Percentiles rank a stretch among this genome's conserved stretches.
Conservation (phyloP, 2,329 filamentous ascomycete species). For the Polychaeton citri region DNA sequence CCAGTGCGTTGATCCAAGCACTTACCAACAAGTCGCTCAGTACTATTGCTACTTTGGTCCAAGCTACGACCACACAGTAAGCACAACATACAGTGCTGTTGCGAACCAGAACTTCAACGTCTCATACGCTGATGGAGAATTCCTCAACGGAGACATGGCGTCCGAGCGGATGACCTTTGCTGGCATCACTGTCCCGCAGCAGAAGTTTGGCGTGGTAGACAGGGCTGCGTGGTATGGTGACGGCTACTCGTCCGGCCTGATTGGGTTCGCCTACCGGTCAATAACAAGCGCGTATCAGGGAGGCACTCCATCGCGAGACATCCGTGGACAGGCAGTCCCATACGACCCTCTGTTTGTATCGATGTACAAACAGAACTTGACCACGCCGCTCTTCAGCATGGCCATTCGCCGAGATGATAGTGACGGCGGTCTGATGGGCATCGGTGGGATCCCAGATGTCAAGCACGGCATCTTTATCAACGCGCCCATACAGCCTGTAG, state of each 20-base stretch:
- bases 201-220: constrained; percentile 34
- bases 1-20: constrained; percentile 10
- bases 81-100: constrained; percentile 24
- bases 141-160: constrained; percentile 26
- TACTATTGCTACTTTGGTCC: constrained; percentile 20
- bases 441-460: constrained; percentile 38
- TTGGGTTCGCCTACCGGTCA: constrained; percentile 39
- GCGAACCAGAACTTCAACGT: constrained; percentile 30
- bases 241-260: constrained; percentile 29
- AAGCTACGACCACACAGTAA: constrained; percentile 14
- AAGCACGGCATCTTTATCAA: constrained; percentile 21
- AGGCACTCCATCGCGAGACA: constrained; percentile 11
- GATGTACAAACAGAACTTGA: constrained; percentile 32
- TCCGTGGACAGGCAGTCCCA: constrained; percentile 10
- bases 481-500: constrained; percentile 21
- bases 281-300: constrained; percentile 30
- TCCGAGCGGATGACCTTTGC: constrained; percentile 31
- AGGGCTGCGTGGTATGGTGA: constrained; percentile 21
- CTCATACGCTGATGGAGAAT: constrained; percentile 30
- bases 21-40: constrained; percentile 7
- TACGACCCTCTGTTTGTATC: constrained; percentile 41
- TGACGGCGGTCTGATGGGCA: constrained; percentile 31
- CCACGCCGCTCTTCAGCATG: constrained; percentile 36
- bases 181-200: constrained; percentile 30
- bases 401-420: constrained; percentile 25